Evolutionary conservation across 2,329 filamentous ascomycete genomes (phyloP).

Genomic region (Pseudodiploospora longispora): DNA sequence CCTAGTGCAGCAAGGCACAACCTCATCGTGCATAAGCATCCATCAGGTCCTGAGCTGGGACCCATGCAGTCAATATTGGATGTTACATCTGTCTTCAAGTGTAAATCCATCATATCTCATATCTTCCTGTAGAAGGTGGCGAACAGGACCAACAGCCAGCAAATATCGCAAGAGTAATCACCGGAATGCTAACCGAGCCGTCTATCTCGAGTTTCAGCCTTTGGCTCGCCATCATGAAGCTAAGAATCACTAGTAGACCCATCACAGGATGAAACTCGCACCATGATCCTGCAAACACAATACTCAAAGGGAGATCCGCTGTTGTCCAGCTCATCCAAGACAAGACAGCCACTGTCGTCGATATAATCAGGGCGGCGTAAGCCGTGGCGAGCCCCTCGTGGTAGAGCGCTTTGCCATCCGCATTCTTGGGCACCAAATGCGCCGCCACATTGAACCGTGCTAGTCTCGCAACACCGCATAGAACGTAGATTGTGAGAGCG

Average conservation of each 20-base stretch:
- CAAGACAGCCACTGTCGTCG: not conserved
- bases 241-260: not conserved
- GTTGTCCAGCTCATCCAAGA: not conserved
- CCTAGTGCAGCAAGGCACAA: too few species aligned
- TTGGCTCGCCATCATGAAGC: not conserved
- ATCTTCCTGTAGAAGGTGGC: too few species aligned
- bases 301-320: not conserved
- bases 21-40: too few species aligned
- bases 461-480: not conserved
- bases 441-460: not conserved
- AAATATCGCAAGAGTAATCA: not conserved
- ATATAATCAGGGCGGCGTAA: not conserved
- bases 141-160: not conserved
- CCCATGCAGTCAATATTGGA: too few species aligned
- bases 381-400: not conserved
- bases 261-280: not conserved
- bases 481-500: not conserved
- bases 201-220: not conserved
- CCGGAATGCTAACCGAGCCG: not conserved
- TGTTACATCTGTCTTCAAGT: too few species aligned
- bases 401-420: not conserved
- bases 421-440: not conserved
- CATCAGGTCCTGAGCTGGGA: too few species aligned
- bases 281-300: not conserved
- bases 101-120: too few species aligned